Conservation (phyloP, 345 rosid genomes). For the Mercurialis annua region DNA sequence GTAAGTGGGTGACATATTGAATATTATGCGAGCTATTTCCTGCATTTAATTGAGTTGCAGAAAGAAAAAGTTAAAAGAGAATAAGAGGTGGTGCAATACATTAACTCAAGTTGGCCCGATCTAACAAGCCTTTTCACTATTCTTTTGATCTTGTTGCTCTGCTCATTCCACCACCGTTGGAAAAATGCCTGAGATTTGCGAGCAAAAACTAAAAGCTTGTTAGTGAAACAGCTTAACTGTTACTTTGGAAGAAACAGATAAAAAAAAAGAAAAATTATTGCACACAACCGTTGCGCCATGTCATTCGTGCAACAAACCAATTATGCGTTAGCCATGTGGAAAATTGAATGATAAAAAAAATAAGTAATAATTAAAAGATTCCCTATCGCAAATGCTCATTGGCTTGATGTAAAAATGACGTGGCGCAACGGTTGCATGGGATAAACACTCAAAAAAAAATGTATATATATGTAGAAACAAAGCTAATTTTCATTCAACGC, state of each 20-base stretch:
- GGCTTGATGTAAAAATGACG: too few relatives aligned
- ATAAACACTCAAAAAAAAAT: too few relatives aligned
- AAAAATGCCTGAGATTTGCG: constrained; percentile 59
- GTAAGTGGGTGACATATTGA: not conserved
- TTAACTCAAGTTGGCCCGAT: constrained; percentile 51
- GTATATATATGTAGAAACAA: too few relatives aligned
- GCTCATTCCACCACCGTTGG: constrained; percentile 59
- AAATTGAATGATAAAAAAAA: too few relatives aligned
- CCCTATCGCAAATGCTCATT: too few relatives aligned
- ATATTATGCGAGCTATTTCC: not conserved
- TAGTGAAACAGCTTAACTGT: not conserved
- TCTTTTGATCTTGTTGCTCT: constrained; percentile 34
- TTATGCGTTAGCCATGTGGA: too few relatives aligned
- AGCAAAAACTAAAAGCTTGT: not conserved
- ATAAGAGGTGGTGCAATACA: constrained; percentile 21
- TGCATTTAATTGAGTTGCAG: not conserved
- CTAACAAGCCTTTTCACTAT: constrained; percentile 37
- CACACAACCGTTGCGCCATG: too few relatives aligned
- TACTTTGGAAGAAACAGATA: not conserved
- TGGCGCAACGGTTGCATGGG: too few relatives aligned
- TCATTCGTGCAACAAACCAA: too few relatives aligned
- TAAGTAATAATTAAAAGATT: too few relatives aligned
- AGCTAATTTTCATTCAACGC: not conserved
- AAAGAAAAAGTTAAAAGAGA: not conserved
- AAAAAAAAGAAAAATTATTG: too few relatives aligned